Conservation (phyloP, 2,329 filamentous ascomycete genomes). For the Cladosporium sp. region DNA sequence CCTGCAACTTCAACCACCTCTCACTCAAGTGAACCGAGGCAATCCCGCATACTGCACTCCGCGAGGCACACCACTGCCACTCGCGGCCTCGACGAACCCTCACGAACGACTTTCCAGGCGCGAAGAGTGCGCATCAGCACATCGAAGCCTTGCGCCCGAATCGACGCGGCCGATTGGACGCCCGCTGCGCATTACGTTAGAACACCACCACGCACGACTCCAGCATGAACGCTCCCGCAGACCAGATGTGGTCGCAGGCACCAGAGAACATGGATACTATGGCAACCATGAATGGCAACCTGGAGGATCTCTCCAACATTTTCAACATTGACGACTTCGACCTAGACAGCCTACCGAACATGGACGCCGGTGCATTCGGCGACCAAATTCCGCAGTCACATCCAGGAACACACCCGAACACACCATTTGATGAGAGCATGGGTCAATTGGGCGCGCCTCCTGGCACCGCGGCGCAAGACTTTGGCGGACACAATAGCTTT, state of each 20-base stretch:
- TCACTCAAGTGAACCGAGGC: neutral
- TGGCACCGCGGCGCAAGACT: conserved; percentile 35
- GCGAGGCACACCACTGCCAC: conserved; percentile 18
- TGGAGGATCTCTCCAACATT: conserved; percentile 48
- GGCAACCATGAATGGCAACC: conserved; percentile 40
- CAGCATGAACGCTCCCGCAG: conserved; percentile 33
- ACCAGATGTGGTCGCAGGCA: conserved; percentile 42
- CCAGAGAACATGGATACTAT: conserved; percentile 45
- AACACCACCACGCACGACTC: neutral
- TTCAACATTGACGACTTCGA: conserved; percentile 45
- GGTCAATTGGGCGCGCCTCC: conserved; percentile 25
- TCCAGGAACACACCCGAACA: conserved; percentile 32
- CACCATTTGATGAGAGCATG: conserved; percentile 35
- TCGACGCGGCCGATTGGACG: conserved; percentile 3
- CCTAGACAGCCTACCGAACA: conserved; percentile 32
- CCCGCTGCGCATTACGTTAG: neutral
- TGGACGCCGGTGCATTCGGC: conserved; percentile 27
- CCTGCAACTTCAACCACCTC: neutral
- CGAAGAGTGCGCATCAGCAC: neutral
- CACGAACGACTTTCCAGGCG: neutral
- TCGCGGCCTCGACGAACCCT: conserved; percentile 14
- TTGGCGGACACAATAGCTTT: conserved; percentile 29
- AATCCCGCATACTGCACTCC: neutral
- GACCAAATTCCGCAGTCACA: conserved; percentile 30
- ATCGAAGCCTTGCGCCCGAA: conserved; percentile 1